Evolutionary conservation across 192 early-diverging fungal genomes (phyloP), one percentile per base, ranked within the genome.

Genomic region (Mortierella antarctica): DNA sequence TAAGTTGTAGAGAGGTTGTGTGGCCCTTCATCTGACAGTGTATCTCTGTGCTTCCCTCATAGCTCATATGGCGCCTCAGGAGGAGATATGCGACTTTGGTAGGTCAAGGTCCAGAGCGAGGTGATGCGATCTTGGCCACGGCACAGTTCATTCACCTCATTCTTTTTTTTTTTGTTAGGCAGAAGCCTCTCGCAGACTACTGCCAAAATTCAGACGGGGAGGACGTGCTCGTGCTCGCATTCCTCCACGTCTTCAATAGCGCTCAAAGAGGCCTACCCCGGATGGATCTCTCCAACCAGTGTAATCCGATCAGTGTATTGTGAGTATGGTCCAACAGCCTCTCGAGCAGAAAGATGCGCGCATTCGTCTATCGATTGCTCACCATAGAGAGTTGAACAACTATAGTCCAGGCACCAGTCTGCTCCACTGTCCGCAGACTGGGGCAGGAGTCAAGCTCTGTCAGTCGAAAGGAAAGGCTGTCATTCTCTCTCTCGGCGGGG

Each of bases 381-480:
- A 44, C 40, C 0, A 17, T 41, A 59, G 15, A 15, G 57, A 40
- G 18, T 12, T 18, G 7, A 9, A 2, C 12, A 5, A 23, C 7
- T 39, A 1, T 57, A 80, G 76, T 59, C 81, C 84, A 7, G 90
- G 90, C 55, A 88, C 90, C n/a, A 83, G 82, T 1, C 73, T 93
- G 20, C 86, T 94, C 4, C 86, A 89, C 57, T 95, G 95, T 74
- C 89, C 91, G 9, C 68, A 85, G 17, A 86, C 94, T 61, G 93
- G 88, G 18, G 74, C 61, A 69, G 93, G 92, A 7, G 91, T 96
- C 18, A 79, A 86, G 55, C 75, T 82, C 20, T 95, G 95, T 72
- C 95, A 96, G 75, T 81, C 65, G 5, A 83, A 87, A 65, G 94
- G 94, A 23, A 94, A 94, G 72, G 89, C 88, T 6, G 73, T 95